These are phyloP conservation scores for Meira nashicola DNA, from an alignment of 1,284 basidiomycete species.

Conservation along the genomic window DNA sequence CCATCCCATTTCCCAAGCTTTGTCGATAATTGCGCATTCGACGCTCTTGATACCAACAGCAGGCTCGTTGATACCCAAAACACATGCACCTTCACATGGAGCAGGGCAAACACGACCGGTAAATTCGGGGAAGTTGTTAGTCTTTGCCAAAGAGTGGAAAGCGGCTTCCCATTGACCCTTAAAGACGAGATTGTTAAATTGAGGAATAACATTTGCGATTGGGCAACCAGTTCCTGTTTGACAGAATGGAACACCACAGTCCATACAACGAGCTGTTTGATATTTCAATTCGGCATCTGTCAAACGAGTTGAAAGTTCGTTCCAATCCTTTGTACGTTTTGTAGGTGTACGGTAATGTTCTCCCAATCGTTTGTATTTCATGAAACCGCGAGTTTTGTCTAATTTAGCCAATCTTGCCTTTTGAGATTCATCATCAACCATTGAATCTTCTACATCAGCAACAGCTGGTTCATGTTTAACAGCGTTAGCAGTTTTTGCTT, in stretches of 20 bases:
- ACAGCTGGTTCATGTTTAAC: slow-evolving; percentile 41
- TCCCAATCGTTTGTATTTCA: slow-evolving; percentile 50
- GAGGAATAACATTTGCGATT: slow-evolving; percentile 50
- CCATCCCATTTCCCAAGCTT: slow-evolving; percentile 46
- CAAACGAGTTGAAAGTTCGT: slow-evolving; percentile 47
- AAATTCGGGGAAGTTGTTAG: slow-evolving; percentile 52
- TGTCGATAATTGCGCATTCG: slow-evolving; percentile 51
- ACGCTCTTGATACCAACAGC: slow-evolving; percentile 50
- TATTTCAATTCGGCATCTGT: slow-evolving; percentile 49
- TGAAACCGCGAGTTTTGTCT: slow-evolving; percentile 50
- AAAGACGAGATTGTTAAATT: slow-evolving; percentile 52
- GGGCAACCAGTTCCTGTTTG: slow-evolving; percentile 50
- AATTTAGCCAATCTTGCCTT: slow-evolving; percentile 44
- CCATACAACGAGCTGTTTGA: slow-evolving; percentile 51
- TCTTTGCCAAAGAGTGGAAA: slow-evolving; percentile 46
- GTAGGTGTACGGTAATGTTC: slow-evolving; percentile 46
- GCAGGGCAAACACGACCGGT: slow-evolving; percentile 51
- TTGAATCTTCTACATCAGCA: slow-evolving; percentile 47
- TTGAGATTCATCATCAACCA: slow-evolving; percentile 48
- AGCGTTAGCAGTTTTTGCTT: slow-evolving; percentile 26
- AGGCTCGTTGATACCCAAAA: slow-evolving; percentile 46
- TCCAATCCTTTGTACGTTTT: slow-evolving; percentile 48
- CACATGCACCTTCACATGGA: slow-evolving; percentile 49
- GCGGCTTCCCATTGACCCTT: slow-evolving; percentile 50
- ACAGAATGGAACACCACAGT: slow-evolving; percentile 52